These are phyloP conservation scores for Anastatica hierochuntica DNA, from an alignment of 345 rosid genomes.

Conservation along the genomic window DNA sequence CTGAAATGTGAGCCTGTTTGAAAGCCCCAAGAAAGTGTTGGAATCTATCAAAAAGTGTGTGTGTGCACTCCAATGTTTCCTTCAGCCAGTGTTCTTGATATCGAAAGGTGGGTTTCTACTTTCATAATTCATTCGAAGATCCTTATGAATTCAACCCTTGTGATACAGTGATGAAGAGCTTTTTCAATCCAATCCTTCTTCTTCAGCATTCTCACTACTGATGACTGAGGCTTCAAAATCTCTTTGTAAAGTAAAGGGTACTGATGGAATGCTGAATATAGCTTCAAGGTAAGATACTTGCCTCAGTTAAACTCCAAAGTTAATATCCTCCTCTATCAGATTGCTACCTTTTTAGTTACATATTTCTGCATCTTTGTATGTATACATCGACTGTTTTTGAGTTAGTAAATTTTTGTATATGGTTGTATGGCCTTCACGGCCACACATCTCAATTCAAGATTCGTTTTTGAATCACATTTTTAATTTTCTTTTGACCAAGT, in stretches of 20 bases:
- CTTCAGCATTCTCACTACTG: slow-evolving; percentile 53
- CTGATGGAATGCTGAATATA: slow-evolving; percentile 45
- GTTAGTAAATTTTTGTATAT: slow-evolving; percentile 14
- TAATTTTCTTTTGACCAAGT: too few species aligned
- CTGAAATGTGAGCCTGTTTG: neutral
- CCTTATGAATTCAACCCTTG: slow-evolving; percentile 1
- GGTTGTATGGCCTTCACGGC: slow-evolving; percentile 49
- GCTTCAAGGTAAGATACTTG: slow-evolving; percentile 49
- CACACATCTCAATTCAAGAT: slow-evolving; percentile 74
- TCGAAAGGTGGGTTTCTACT: slow-evolving; percentile 51
- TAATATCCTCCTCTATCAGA: slow-evolving; percentile 1
- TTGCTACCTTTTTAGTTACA: slow-evolving; percentile 44
- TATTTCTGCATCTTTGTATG: slow-evolving; percentile 66
- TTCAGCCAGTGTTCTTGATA: slow-evolving; percentile 60
- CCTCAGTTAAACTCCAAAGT: too few species aligned
- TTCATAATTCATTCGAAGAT: slow-evolving; percentile 13
- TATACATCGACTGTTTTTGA: slow-evolving; percentile 4
- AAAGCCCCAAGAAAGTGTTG: slow-evolving; percentile 78
- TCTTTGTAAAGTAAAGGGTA: slow-evolving; percentile 59
- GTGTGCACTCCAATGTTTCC: slow-evolving; percentile 57
- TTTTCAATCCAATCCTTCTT: slow-evolving; percentile 43
- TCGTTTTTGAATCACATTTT: too few species aligned
- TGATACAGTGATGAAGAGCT: slow-evolving; percentile 60
- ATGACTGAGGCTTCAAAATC: slow-evolving; percentile 35
- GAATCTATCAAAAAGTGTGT: slow-evolving; percentile 59